Base-by-base conservation (phyloP, 2,329 filamentous ascomycete genomes). In the Passalora sequoiae region DNA sequence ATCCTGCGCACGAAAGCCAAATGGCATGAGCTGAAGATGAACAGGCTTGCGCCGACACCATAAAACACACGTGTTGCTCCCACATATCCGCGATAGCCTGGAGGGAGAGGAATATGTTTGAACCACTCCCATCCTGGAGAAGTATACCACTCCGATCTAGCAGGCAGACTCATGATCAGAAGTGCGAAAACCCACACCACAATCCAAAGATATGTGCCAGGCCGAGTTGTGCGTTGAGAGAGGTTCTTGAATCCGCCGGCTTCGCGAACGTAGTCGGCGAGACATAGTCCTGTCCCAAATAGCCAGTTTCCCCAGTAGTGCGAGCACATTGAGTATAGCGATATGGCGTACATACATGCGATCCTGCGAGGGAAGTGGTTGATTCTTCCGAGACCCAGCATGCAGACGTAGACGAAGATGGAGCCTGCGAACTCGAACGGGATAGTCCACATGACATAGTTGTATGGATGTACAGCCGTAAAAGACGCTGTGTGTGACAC, bases 361-460 rank as follows among this genome's bases (percentile, higher is more conserved):
- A 33, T 29, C 17, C 31, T 41, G 4, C 35, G 16, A 21, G 36
- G 38, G 6, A 21, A 19, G 15, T 33, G 20, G n/a, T n/a, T n/a
- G 21, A 46, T 31, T 21, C 50, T 33, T 15, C 40, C 19, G 6
- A 45, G 24, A 8, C 32, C 40, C 28, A 53, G 24, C 17, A 50
- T 22, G 4, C 46, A 9, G n/a, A 38, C 13, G 21, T 45, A 53
- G 8, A 53, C 41, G 20, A 50, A 24, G 30, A 53, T 13, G 5
- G 44, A 48, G 15, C 50, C 50, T 12, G 37, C 44, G 16, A 42
- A 53, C 24, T 53, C 50, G 19, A 43, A 45, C 9, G 50, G 50
- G 19, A 53, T 53, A 4, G 50, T 53, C 50, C 50, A 53, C 48
- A 51, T 47, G 7, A 43, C 47, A 36, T 33, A 49, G 35, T 53